Conservation (phyloP, 306 rosid genomes). For the Fragaria vesca region DNA sequence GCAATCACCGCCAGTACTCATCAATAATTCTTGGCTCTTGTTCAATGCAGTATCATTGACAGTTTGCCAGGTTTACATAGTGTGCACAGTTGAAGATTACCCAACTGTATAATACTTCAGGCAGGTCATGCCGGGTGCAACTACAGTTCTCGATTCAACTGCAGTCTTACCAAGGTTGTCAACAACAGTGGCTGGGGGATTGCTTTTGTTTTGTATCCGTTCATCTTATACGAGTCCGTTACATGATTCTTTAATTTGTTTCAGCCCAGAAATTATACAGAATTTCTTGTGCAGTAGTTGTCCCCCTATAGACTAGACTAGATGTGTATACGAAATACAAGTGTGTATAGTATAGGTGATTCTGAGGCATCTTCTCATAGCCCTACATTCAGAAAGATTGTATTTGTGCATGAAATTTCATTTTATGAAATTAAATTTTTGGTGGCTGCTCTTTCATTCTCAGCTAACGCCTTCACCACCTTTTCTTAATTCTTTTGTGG, state of each 20-base stretch:
- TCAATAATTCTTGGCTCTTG: slow-evolving; percentile 17
- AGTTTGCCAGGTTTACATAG: neutral
- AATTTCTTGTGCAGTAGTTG: slow-evolving; percentile 19
- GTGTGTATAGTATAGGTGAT: slow-evolving; percentile 25
- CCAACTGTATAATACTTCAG: slow-evolving; percentile 28
- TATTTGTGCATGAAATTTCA: slow-evolving; percentile 19
- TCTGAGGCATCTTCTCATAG: slow-evolving; percentile 16
- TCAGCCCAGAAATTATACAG: slow-evolving; percentile 30
- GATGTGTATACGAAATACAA: slow-evolving; percentile 7
- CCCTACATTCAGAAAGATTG: slow-evolving; percentile 13
- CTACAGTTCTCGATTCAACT: slow-evolving; percentile 16
- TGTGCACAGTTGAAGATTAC: slow-evolving; percentile 21
- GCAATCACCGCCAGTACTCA: slow-evolving; percentile 19
- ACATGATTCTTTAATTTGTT: slow-evolving; percentile 70
- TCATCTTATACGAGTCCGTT: slow-evolving; percentile 37
- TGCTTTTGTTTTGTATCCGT: slow-evolving; percentile 27
- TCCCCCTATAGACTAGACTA: slow-evolving; percentile 5
- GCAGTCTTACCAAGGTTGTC: slow-evolving; percentile 21
- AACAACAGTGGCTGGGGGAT: slow-evolving; percentile 17
- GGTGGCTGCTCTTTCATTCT: neutral
- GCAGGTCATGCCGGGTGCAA: slow-evolving; percentile 16
- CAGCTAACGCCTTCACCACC: neutral
- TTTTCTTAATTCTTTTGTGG: neutral
- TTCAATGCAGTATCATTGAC: slow-evolving; percentile 12
- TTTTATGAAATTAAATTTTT: slow-evolving; percentile 22